Evolutionary conservation across 2,329 filamentous ascomycete species (phyloP).

Genomic region (Trichophyton benhamiae): DNA sequence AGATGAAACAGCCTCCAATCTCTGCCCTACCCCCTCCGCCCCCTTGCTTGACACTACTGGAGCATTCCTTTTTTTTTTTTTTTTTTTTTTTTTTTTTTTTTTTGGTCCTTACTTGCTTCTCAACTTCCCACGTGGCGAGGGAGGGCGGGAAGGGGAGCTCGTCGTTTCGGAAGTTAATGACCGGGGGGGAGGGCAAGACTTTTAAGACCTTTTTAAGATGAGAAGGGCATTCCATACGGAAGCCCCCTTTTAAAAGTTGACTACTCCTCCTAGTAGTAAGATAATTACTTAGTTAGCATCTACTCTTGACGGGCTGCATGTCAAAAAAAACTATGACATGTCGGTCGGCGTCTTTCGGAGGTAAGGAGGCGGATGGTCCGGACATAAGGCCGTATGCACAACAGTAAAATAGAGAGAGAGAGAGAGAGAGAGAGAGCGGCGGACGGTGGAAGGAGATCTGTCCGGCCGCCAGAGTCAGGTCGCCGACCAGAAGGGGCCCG

Average conservation of each 20-base stretch:
- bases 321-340: too few species aligned
- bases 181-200: background rate
- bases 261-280: too few species aligned
- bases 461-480: too few species aligned
- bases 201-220: too few species aligned
- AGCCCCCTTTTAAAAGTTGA: too few species aligned
- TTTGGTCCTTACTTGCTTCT: background rate
- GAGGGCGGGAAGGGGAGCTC: background rate
- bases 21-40: background rate
- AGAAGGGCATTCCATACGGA: background rate
- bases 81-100: background rate
- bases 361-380: background rate
- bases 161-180: background rate
- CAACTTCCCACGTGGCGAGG: background rate
- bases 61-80: background rate
- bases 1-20: background rate
- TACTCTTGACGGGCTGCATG: too few species aligned
- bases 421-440: too few species aligned
- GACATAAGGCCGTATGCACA: background rate
- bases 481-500: too few species aligned
- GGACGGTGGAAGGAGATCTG: too few species aligned
- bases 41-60: background rate
- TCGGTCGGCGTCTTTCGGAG: too few species aligned
- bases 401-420: too few species aligned
- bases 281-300: too few species aligned